A percentile compares a stretch with the other conserved stretches of the same genome.
These are phyloP conservation scores for Phaffia tasmanica DNA, from an alignment of 768 basidiomycete genomes.

Conservation along the genomic window DNA sequence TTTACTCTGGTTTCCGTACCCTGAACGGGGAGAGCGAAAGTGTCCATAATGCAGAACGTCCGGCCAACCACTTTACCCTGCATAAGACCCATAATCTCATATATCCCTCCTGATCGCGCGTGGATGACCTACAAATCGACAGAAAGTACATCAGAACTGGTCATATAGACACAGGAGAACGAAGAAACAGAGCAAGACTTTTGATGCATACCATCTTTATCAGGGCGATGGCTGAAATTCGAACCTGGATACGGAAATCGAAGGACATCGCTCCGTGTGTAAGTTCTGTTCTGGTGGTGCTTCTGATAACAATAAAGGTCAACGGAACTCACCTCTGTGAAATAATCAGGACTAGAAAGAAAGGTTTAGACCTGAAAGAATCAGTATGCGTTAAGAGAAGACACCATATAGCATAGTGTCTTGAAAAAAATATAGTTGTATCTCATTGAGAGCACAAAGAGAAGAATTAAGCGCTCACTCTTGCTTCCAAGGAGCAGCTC, in stretches of 20 bases:
- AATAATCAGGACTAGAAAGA: conserved; percentile 41
- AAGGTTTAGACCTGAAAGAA: background rate
- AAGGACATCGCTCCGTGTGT: background rate
- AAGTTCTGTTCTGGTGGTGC: background rate
- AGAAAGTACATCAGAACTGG: background rate
- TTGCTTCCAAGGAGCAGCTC: conserved; percentile 67
- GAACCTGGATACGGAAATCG: conserved; percentile 11
- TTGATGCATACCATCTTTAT: conserved; percentile 44
- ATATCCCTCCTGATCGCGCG: conserved; percentile 88
- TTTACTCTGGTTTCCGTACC: conserved; percentile 98
- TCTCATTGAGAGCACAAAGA: background rate
- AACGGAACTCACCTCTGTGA: conserved; percentile 39
- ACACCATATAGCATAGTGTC: background rate
- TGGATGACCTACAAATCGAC: conserved; percentile 45
- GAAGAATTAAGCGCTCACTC: conserved; percentile 49
- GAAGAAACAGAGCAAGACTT: background rate
- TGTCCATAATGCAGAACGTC: conserved; percentile 65
- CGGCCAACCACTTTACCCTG: conserved; percentile 65
- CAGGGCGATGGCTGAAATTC: conserved; percentile 44
- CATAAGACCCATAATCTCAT: conserved; percentile 99
- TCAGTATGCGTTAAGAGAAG: conserved; percentile 4
- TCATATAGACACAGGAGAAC: background rate
- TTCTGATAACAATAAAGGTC: background rate
- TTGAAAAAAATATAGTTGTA: background rate
- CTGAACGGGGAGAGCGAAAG: conserved; percentile 91